phyloP scores from a whole-genome alignment of 768 basidiomycete genomes.

The Lentinula lateritia region DNA sequence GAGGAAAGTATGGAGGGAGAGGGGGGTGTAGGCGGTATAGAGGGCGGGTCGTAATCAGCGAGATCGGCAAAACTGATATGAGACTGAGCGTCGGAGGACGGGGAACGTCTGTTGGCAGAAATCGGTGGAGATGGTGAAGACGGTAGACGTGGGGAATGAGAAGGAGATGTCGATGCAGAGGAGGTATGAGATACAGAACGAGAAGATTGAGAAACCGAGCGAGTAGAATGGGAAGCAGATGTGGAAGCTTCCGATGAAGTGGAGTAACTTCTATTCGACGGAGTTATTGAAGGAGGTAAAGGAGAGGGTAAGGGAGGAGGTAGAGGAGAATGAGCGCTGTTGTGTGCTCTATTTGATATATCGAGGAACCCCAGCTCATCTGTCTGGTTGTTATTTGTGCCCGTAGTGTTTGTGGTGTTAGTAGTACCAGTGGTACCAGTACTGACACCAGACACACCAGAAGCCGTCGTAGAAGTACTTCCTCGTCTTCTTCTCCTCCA shows the following conservation, averaged over 20 bases:
- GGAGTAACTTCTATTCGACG: not conserved
- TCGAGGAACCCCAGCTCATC: not conserved
- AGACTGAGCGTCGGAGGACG: not conserved
- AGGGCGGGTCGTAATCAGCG: not conserved
- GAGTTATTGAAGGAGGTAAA: not conserved
- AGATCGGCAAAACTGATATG: not conserved
- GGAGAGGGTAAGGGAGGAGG: not conserved
- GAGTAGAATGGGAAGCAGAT: not conserved
- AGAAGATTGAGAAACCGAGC: not conserved
- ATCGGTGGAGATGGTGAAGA: not conserved
- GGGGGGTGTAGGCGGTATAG: not conserved
- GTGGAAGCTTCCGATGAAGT: not conserved
- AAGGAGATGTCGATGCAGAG: not conserved
- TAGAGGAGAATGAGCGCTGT: not conserved
- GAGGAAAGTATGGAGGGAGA: constrained; percentile 13
- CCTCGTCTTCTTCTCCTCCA: not conserved
- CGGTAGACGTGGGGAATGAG: not conserved
- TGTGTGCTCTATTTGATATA: not conserved
- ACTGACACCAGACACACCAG: not conserved
- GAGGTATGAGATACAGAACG: not conserved
- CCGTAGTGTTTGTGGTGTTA: not conserved
- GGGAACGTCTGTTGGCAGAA: not conserved
- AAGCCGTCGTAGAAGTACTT: not conserved
- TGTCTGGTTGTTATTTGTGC: not conserved
- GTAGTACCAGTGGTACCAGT: not conserved